These are phyloP conservation scores for Mycena indigotica DNA, from an alignment of 768 basidiomycete genomes.

Conservation along the genomic window DNA sequence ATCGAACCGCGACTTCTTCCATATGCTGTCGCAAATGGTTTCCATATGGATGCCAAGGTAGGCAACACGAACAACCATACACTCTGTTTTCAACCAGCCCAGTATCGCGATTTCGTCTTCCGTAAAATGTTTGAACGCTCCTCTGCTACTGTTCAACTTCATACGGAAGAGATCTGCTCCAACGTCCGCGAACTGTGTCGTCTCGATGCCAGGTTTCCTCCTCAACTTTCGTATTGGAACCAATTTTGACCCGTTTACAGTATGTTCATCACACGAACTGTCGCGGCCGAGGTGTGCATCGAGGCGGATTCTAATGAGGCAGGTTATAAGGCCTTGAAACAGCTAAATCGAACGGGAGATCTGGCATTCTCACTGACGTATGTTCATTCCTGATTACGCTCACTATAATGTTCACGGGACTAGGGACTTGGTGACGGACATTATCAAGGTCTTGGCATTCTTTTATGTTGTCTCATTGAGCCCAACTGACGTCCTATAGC, in stretches of 20 bases:
- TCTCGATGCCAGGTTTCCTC: conserved; percentile 63
- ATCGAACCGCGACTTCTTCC: conserved; percentile 77
- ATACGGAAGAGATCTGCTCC: conserved; percentile 62
- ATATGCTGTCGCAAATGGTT: conserved; percentile 71
- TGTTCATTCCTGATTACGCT: conserved; percentile 33
- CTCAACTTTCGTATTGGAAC: conserved; percentile 4
- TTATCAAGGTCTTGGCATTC: conserved; percentile 68
- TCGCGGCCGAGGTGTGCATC: conserved; percentile 84
- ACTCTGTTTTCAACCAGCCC: conserved; percentile 6
- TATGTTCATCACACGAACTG: conserved; percentile 81
- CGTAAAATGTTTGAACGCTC: conserved; percentile 81
- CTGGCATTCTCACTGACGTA: conserved; percentile 72
- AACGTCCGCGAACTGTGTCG: conserved; percentile 75
- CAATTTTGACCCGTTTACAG: conserved; percentile 36
- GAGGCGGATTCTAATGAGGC: conserved; percentile 72
- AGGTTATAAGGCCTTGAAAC: conserved; percentile 69
- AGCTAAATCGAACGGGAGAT: conserved; percentile 62
- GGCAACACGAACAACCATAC: conserved; percentile 19
- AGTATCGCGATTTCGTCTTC: conserved; percentile 88
- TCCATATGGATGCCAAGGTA: conserved; percentile 78
- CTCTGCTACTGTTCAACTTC: conserved; percentile 48
- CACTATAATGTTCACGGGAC: too few relatives aligned
- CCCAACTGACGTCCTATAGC: conserved; percentile 38
- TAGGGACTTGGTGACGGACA: conserved; percentile 60
- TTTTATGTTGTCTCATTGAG: background rate